Conservation (phyloP, 345 rosid genomes). For the Geranium rotundifolium region DNA sequence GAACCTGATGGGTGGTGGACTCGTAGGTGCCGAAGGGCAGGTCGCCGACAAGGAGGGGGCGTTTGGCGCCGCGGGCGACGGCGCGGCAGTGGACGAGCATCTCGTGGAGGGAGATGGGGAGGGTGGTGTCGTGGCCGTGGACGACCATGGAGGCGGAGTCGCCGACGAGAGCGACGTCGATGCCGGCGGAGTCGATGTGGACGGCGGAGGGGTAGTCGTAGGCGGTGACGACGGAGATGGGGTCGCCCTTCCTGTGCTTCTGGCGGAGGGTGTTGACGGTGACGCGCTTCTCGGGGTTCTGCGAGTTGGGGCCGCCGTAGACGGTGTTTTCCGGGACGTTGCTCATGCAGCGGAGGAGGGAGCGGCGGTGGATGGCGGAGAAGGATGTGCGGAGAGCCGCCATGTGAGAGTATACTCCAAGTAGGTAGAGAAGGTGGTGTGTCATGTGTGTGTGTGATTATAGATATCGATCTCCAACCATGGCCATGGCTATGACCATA, state of each 20-base stretch:
- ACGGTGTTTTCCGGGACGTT: conserved; percentile 51
- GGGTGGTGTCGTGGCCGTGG: conserved; percentile 91
- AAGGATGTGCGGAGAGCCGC: neutral
- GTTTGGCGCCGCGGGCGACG: conserved; percentile 74
- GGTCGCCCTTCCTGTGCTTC: conserved; percentile 51
- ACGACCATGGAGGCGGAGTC: conserved; percentile 96
- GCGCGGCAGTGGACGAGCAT: conserved; percentile 91
- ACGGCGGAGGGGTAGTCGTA: conserved; percentile 87
- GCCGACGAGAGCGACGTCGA: conserved; percentile 77
- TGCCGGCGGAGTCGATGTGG: conserved; percentile 71
- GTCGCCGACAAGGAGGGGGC: conserved; percentile 84
- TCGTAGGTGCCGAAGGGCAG: conserved; percentile 87
- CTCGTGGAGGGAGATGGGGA: conserved; percentile 80
- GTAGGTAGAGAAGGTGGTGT: too few species aligned
- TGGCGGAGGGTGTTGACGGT: conserved; percentile 51
- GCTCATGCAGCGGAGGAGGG: conserved; percentile 47
- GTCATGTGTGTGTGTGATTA: too few species aligned
- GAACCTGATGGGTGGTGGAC: conserved; percentile 54
- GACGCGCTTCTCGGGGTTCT: conserved; percentile 47
- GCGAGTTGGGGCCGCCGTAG: conserved; percentile 31
- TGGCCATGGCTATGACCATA: too few species aligned
- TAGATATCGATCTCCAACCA: too few species aligned
- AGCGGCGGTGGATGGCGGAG: conserved; percentile 4
- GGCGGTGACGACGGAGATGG: conserved; percentile 70
- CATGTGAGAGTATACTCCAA: neutral